A percentile compares a stretch with the other conserved stretches of the same genome.
phyloP scores from a whole-genome alignment of 148 eudicot species.

The Polygonum maritimum region DNA sequence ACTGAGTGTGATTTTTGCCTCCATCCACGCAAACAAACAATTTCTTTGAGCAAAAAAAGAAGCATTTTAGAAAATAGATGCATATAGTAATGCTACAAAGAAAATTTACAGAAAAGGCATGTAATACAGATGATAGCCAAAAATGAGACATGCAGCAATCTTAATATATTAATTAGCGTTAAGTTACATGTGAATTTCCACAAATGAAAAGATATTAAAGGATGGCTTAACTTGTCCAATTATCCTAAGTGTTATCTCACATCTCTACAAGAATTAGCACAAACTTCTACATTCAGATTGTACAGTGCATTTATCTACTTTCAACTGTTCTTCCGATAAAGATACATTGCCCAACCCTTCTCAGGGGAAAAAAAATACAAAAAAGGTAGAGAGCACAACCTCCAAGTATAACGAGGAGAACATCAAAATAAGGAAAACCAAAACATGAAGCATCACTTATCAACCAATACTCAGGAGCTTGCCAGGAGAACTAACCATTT shows the following conservation, averaged over 20 bases:
- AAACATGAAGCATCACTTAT: not conserved
- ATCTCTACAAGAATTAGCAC: not conserved
- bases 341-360: not conserved
- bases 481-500: slow-evolving; percentile 15
- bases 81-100: not conserved
- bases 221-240: not conserved
- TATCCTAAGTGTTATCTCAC: not conserved
- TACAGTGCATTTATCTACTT: not conserved
- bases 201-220: not conserved
- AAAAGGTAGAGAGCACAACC: not conserved
- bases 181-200: not conserved
- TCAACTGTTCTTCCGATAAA: not conserved
- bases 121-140: not conserved
- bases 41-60: slow-evolving; percentile 7
- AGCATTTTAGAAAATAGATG: not conserved
- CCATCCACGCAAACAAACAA: slow-evolving; percentile 2
- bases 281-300: not conserved
- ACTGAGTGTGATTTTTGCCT: slow-evolving; percentile 13
- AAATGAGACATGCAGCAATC: not conserved
- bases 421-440: not conserved
- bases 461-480: not conserved
- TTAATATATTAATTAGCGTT: not conserved
- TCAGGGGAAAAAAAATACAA: not conserved
- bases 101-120: not conserved
- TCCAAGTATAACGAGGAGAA: not conserved